Evolutionary conservation across 371 early-diverging fungal species (phyloP), one percentile per base, ranked within the genome.

Genomic region (Rhizopus stolonifer): DNA sequence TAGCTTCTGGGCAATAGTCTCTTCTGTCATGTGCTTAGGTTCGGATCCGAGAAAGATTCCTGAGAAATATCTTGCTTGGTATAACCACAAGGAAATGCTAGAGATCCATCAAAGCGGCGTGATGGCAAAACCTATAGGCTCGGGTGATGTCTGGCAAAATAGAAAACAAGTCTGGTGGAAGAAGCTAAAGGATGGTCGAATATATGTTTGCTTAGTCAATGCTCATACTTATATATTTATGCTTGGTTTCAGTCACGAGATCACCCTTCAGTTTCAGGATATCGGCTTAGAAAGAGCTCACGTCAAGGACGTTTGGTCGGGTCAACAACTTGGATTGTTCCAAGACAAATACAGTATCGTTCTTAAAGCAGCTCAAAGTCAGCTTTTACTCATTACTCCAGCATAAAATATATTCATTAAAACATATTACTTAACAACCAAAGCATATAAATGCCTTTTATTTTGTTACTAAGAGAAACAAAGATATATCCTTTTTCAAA

Each of bases 101-200:
- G 64, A 54, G n/a, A 71, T 75, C 9, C 76, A 75, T 29, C 76
- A 69, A 23, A 63, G 64, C 11, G 72, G 76, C 11, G 50, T 69
- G 46, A 75, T 75, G 76, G 70, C 76, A 1, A 29, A 49, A 6
- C 76, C 76, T 0, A 65, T 75, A 29, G 69, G 70, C 1, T 67
- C 69, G 6, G 72, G 76, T 0, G 58, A 75, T 33, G 74, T 66
- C 1, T 66, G 69, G 67, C 40, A 57, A 18, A 75, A 72, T 26
- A 56, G 72, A 31, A 64, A 57, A 15, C 76, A 75, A 49, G 61
- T 75, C 1, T 75, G 76, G 76, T 72, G 72, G 72, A 75, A 75
- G 19, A 51, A 29, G 7, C 11, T 75, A 17, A 59, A 65, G 10
- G 72, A 71, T 46, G 71, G 71, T 15, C 67, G 70, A 0, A 53